These are phyloP conservation scores for Setaria italica DNA, from an alignment of 202 grass and related monocot species.

Conservation along the genomic window DNA sequence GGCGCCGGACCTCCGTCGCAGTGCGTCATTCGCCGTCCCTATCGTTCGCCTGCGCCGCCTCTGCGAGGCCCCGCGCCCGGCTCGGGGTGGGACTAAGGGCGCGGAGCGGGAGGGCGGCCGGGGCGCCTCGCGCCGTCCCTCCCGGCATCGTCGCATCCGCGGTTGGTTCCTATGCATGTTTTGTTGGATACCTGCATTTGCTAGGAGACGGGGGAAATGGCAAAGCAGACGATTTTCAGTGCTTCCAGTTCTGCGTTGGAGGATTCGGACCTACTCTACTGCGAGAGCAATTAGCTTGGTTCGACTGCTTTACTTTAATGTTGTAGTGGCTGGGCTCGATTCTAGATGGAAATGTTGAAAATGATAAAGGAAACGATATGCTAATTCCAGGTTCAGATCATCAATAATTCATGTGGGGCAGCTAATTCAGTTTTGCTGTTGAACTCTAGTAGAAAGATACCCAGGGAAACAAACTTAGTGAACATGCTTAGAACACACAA, in stretches of 20 bases:
- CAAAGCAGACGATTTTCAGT: no score
- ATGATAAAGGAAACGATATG: no score
- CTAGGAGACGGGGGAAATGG: neutral
- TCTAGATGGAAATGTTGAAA: no score
- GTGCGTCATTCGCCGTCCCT: conserved; percentile 1
- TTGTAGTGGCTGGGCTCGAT: no score
- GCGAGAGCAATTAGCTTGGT: no score
- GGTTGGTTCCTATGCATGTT: neutral
- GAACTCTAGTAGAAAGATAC: neutral
- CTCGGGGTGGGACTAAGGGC: neutral
- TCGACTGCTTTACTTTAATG: no score
- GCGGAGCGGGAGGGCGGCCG: neutral
- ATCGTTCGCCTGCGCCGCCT: neutral
- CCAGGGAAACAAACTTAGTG: neutral
- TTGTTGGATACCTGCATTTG: neutral
- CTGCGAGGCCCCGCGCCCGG: neutral
- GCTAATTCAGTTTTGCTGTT: neutral
- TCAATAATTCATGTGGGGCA: neutral
- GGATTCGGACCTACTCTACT: no score
- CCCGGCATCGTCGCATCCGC: conserved; percentile 15
- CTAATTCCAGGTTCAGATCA: neutral
- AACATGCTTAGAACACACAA: neutral
- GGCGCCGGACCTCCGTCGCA: conserved; percentile 13
- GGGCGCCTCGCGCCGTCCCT: neutral
- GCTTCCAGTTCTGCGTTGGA: no score